These are phyloP conservation scores for Fonsecaea nubica DNA, from an alignment of 2,329 filamentous ascomycete genomes.

Conservation along the genomic window DNA sequence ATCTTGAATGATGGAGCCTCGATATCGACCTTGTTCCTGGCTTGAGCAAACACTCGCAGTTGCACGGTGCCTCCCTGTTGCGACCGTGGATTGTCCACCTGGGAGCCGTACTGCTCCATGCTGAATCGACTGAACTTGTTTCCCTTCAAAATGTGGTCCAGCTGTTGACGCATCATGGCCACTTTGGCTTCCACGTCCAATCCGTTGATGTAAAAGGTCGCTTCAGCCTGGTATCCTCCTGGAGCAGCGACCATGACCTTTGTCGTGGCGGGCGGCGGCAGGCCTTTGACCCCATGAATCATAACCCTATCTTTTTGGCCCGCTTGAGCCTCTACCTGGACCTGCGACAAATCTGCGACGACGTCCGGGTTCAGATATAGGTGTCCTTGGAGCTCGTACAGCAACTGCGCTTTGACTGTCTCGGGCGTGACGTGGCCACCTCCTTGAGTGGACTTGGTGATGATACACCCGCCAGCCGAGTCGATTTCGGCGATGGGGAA, in stretches of 20 bases:
- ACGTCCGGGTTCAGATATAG: constrained; percentile 58
- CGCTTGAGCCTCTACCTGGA: constrained; percentile 47
- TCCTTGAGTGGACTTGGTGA: constrained; percentile 55
- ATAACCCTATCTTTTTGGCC: constrained; percentile 47
- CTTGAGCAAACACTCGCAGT: constrained; percentile 24
- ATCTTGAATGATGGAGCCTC: constrained; percentile 10
- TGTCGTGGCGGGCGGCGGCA: constrained; percentile 57
- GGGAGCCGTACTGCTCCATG: constrained; percentile 46
- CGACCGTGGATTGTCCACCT: constrained; percentile 46
- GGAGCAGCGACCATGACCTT: constrained; percentile 58
- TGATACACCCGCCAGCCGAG: constrained; percentile 51
- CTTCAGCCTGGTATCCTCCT: constrained; percentile 57
- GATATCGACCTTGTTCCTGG: constrained; percentile 17
- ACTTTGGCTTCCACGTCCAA: constrained; percentile 55
- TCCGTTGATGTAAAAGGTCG: constrained; percentile 53
- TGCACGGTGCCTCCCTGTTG: constrained; percentile 52
- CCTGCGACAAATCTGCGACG: constrained; percentile 48
- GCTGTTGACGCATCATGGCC: constrained; percentile 28
- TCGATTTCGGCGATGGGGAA: constrained; percentile 60
- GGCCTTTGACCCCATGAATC: constrained; percentile 50
- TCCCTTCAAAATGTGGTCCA: constrained; percentile 36
- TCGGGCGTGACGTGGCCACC: constrained; percentile 49
- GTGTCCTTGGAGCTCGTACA: constrained; percentile 58
- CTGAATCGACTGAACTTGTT: constrained; percentile 48
- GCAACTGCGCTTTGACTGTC: constrained; percentile 54